Conservation (phyloP, 306 rosid genomes). For the Cicer cuneatum region DNA sequence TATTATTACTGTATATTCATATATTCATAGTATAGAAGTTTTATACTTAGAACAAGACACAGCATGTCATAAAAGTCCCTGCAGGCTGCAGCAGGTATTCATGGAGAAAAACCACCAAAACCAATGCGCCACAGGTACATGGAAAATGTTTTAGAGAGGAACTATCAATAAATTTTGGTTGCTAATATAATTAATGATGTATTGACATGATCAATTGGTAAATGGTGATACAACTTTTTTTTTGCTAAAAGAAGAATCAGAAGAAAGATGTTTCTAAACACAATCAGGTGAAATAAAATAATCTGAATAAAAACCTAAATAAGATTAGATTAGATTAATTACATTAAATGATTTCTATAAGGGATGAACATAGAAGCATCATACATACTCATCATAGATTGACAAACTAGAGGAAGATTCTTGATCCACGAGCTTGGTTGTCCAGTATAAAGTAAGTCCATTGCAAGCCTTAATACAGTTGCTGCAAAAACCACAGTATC, state of each 20-base stretch:
- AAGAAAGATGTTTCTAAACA: constrained; percentile 9
- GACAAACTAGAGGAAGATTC: constrained; percentile 72
- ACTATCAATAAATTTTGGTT: constrained; percentile 27
- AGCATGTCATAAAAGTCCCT: constrained; percentile 15
- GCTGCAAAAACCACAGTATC: constrained; percentile 71
- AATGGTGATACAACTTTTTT: background rate
- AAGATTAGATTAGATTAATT: constrained; percentile 5
- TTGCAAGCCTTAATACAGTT: constrained; percentile 60
- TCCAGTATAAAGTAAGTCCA: constrained; percentile 60
- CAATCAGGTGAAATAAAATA: constrained; percentile 12
- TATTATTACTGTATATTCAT: constrained; percentile 25
- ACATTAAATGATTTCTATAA: constrained; percentile 25
- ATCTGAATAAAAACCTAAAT: constrained; percentile 9
- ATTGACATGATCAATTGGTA: constrained; percentile 17
- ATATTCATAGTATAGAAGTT: constrained; percentile 18
- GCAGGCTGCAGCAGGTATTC: constrained; percentile 17
- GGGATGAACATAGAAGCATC: constrained; percentile 35
- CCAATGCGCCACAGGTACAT: constrained; percentile 4
- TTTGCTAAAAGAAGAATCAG: background rate
- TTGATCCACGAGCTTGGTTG: constrained; percentile 60
- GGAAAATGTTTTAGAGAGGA: constrained; percentile 3
- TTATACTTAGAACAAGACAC: constrained; percentile 19
- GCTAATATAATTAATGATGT: constrained; percentile 10
- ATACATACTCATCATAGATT: constrained; percentile 73
- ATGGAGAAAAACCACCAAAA: constrained; percentile 24